Conservation (phyloP, 164 flowering plant species). For the Tinospora cordifolia region DNA sequence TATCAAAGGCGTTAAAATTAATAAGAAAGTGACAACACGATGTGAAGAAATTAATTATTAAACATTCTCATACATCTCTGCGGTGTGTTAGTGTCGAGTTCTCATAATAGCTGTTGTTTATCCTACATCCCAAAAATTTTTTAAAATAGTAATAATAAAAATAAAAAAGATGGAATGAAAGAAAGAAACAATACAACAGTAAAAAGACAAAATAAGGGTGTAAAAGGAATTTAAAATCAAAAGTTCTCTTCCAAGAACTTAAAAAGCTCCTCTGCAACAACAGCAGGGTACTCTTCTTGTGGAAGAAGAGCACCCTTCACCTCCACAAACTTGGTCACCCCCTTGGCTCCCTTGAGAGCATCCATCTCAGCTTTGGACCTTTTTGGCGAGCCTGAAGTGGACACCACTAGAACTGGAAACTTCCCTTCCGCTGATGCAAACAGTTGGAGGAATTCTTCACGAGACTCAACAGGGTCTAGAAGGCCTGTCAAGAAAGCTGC, state of each 20-base stretch:
- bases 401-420: constrained; percentile 56
- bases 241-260: constrained; percentile 53
- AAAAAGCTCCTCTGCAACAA: constrained; percentile 71
- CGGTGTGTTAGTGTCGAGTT: too few species aligned
- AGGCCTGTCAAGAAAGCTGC: constrained; percentile 96
- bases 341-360: constrained; percentile 73
- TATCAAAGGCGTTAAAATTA: too few species aligned
- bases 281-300: constrained; percentile 78
- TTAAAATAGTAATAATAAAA: too few species aligned
- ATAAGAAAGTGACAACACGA: too few species aligned
- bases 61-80: too few species aligned
- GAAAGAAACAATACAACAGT: too few species aligned
- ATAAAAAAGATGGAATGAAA: too few species aligned
- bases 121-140: too few species aligned
- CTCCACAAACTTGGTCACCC: constrained; percentile 77
- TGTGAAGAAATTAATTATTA: too few species aligned
- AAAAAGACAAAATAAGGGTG: too few species aligned
- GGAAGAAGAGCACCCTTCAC: constrained; percentile 90
- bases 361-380: constrained; percentile 97
- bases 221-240: background rate
- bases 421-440: constrained; percentile 61
- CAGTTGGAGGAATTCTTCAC: constrained; percentile 68
- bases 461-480: constrained; percentile 71
- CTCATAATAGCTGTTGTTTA: too few species aligned
- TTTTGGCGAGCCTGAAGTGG: constrained; percentile 61